phyloP scores from a whole-genome alignment of 306 rosid genomes.

The Casuarina equisetifolia region DNA sequence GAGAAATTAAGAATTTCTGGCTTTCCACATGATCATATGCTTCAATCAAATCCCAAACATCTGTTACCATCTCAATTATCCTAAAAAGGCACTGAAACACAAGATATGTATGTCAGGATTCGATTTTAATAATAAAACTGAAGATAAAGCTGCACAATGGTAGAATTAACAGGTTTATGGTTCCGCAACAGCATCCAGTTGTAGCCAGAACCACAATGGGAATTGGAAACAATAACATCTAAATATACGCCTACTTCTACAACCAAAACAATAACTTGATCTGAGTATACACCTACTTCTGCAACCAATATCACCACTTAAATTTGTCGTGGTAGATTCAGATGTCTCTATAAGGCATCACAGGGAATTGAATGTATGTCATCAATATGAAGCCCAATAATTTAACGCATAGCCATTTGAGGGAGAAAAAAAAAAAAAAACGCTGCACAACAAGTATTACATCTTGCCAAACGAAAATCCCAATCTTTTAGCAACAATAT shows the following conservation, averaged over 20 bases:
- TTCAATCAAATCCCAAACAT: slow-evolving; percentile 52
- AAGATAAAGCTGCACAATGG: not conserved
- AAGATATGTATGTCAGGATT: slow-evolving; percentile 13
- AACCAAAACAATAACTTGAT: not conserved
- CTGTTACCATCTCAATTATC: slow-evolving; percentile 64
- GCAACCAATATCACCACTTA: not conserved
- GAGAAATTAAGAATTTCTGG: slow-evolving; percentile 40
- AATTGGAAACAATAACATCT: not conserved
- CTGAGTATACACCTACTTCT: not conserved
- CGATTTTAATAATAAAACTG: not conserved
- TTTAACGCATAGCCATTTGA: not conserved
- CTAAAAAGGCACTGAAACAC: slow-evolving; percentile 68
- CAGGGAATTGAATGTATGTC: not conserved
- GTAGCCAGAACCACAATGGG: not conserved
- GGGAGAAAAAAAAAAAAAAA: not conserved
- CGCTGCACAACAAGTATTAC: too few relatives aligned
- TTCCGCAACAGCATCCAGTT: not conserved
- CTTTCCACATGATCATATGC: slow-evolving; percentile 46
- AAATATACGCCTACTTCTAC: not conserved
- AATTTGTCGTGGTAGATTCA: not conserved
- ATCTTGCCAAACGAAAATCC: not conserved
- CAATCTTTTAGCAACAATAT: not conserved
- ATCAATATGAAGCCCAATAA: not conserved
- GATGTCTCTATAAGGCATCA: not conserved
- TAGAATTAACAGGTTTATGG: not conserved